Conservation (phyloP, 352 stramenopile species). For the Pythium rishiriense region DNA sequence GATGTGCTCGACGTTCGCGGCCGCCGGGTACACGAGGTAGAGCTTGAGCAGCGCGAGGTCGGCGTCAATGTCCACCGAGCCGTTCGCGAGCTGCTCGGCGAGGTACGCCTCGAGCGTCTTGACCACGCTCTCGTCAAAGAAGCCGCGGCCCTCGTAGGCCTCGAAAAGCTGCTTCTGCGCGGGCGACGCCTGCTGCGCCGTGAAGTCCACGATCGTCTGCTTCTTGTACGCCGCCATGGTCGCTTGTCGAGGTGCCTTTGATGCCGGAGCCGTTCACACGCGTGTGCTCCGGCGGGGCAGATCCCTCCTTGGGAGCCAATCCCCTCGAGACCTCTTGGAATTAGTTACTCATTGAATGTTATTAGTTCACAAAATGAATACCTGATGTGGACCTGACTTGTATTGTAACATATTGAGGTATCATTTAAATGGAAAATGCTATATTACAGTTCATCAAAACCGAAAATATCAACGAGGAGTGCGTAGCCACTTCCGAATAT, state of each 20-base stretch:
- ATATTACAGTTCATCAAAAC: too few relatives aligned
- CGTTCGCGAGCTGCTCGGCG: constrained; percentile 66
- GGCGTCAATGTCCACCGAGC: constrained; percentile 70
- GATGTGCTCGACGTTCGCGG: constrained; percentile 57
- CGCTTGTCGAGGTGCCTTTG: neutral
- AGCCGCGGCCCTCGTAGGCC: constrained; percentile 43
- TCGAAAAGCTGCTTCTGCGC: constrained; percentile 59
- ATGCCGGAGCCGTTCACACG: constrained; percentile 7
- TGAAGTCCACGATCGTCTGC: constrained; percentile 69
- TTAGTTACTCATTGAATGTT: constrained; percentile 1
- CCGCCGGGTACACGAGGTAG: constrained; percentile 72
- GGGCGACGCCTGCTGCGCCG: constrained; percentile 39
- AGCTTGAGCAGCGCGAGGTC: constrained; percentile 83
- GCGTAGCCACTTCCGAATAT: too few relatives aligned
- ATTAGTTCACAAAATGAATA: too few relatives aligned
- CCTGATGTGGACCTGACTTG: too few relatives aligned
- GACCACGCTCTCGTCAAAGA: constrained; percentile 54
- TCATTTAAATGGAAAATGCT: too few relatives aligned
- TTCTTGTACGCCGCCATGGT: constrained; percentile 67
- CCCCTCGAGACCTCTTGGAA: constrained; percentile 20
- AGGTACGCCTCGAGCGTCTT: constrained; percentile 68
- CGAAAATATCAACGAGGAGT: too few relatives aligned
- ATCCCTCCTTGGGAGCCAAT: constrained; percentile 30
- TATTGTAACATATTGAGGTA: too few relatives aligned
- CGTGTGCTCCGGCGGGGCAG: neutral